Base-by-base conservation (phyloP, 2,329 filamentous ascomycete genomes). In the Talaromyces albobiverticillius region DNA sequence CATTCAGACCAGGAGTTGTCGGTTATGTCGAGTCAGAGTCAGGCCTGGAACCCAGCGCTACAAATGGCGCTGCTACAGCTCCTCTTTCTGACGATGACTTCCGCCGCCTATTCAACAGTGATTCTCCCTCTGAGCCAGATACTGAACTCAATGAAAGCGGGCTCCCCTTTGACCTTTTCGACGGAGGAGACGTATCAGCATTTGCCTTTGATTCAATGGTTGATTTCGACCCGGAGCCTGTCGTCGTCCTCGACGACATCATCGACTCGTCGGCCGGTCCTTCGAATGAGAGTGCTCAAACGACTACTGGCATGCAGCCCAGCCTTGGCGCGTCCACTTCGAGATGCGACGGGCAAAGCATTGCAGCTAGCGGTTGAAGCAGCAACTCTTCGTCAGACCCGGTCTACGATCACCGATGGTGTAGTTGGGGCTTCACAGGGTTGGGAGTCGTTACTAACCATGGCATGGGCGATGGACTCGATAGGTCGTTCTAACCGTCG, bases 121-220 rank as follows among this genome's bases (percentile, higher is more conserved):
- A 83, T 76, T 79, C 81, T 68, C 80, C 87, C 74, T 74, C 70
- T 89, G 79, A 84, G 72, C 70, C 84, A 84, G 82, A 89, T 90
- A 76, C 82, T 84, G 82, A 82, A 80, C 77, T 88, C 85, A 75
- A 86, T 87, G 84, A 89, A 81, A 82, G 82, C 79, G 82, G 82
- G 80, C 80, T 89, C 82, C 79, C 85, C 82, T 79, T 87, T 89
- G 82, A 84, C 76, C 78, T 85, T 87, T 65, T 75, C 72, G 67
- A 73, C 69, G 68, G 68, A 67, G 71, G 72, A 77, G 72, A 74
- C 74, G 67, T 71, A 71, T 70, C 71, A 65, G 68, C 71, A 72
- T 75, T 78, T 76, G 65, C 74, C 70, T 77, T 77, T 78, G 76
- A 78, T 79, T 76, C 76, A 73, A 67, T 78, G 74, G 75, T 79